A percentile compares a stretch with the other conserved stretches of the same genome.
Evolutionary conservation across 495 filamentous ascomycete species (phyloP).

Genomic region (Neurospora sp.): DNA sequence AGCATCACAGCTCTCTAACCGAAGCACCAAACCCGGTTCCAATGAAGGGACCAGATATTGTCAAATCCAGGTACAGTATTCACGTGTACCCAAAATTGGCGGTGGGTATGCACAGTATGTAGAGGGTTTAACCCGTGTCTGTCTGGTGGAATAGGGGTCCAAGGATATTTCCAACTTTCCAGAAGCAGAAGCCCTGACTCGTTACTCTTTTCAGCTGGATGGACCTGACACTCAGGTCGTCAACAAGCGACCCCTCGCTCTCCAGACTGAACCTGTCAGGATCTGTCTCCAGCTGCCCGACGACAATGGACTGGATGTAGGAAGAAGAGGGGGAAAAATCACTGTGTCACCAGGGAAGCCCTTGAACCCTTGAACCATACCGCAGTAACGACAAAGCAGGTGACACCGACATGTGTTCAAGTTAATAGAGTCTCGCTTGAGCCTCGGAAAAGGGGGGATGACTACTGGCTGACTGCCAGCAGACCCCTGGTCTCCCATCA

Average conservation of each 20-base stretch:
- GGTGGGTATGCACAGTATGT: not conserved
- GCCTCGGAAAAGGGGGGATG: not conserved
- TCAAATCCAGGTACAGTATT: not conserved
- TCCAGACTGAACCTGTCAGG: not conserved
- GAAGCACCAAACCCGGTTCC: not conserved
- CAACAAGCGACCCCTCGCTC: not conserved
- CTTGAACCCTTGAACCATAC: not conserved
- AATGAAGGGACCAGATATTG: not conserved
- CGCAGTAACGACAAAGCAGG: not conserved
- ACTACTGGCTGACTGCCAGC: not conserved
- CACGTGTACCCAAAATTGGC: not conserved
- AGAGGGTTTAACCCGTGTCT: not conserved
- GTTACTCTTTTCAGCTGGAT: not conserved
- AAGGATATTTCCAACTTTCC: not conserved
- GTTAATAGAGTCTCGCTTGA: not conserved
- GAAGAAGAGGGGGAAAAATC: not conserved
- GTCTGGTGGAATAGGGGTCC: not conserved
- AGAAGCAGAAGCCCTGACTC: not conserved
- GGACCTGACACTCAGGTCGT: not conserved
- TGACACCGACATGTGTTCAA: not conserved
- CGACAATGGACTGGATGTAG: not conserved
- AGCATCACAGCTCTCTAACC: not conserved
- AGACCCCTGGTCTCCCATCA: not conserved
- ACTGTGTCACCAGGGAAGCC: not conserved
- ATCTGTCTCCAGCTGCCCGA: not conserved